Evolutionary conservation across 2,329 filamentous ascomycete species (phyloP), one percentile per base, ranked within the genome.

Genomic region (Trichophyton equinum): DNA sequence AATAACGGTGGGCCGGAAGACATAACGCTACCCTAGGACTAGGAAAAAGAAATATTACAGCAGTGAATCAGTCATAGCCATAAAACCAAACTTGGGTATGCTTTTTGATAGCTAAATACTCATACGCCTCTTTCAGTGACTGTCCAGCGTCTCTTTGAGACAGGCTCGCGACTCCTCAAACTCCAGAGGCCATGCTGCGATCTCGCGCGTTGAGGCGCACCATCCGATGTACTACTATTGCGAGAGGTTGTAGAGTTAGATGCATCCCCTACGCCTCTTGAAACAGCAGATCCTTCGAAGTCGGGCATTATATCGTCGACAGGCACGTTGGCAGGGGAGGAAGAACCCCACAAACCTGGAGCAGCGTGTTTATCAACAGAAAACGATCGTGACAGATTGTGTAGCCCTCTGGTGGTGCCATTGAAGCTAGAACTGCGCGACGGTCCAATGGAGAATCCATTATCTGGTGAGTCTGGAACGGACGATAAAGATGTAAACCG

Each of bases 151-250:
- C 73, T 69, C 59, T 69, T 70, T 18, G 68, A 62, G 38, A 68
- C 68, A 15, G 67, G 62, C 30, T 64, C 63, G 33, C 58, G 58
- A 27, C 71, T 69, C 44, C 68, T 68, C 47, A 68, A 65, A 15
- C 68, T 59, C 74, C 74, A 76, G 13, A 76, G 68, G 7, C 73
- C 73, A 9, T 70, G 69, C 58, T 74, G 74, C 13, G 63, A 63
- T 15, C 30, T 38, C 22, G 61, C 13, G 71, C 73, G 13, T 69
- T 5, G 69, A 72, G 4, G 65, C 59, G 4, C 33, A 22, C 47
- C 40, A 22, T 59, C 59, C 11, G 9, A 7, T 7, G 4, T 25
- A 11, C 42, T 25, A n/a, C 42, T 27, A n/a, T 38, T 49, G 20
- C 30, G 11, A 3, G 25, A 9, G 22, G n/a, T 46, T 15, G 33